Evolutionary conservation across 2,329 filamentous ascomycete genomes (phyloP).

Genomic region (Sporothrix pseudoabietina): DNA sequence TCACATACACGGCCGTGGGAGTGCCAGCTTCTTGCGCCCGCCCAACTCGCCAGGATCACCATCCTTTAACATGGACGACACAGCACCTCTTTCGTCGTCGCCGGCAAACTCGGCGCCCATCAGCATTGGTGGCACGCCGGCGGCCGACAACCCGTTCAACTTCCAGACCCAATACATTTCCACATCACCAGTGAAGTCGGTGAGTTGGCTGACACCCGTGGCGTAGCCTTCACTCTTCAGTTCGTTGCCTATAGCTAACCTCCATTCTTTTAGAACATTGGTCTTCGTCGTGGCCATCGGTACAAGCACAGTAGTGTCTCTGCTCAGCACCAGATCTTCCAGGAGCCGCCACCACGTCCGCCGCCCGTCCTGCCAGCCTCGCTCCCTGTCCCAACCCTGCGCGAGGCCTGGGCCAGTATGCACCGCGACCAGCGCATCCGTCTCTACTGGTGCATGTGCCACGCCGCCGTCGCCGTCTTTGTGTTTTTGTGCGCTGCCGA

Average conservation of each 20-base stretch:
- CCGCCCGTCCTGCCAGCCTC: slow-evolving; percentile 89
- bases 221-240: no score
- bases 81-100: neutral
- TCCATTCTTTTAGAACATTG: slow-evolving; percentile 66
- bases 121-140: neutral
- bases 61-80: slow-evolving; percentile 26
- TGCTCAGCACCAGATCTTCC: slow-evolving; percentile 86
- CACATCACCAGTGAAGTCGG: slow-evolving; percentile 74
- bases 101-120: slow-evolving; percentile 23
- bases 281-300: slow-evolving; percentile 89
- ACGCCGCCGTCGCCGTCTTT: slow-evolving; percentile 78
- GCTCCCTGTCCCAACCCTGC: slow-evolving; percentile 84
- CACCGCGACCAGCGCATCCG: slow-evolving; percentile 81
- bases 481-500: slow-evolving; percentile 75
- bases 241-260: neutral
- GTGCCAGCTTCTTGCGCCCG: slow-evolving; percentile 23
- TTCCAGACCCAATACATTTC: slow-evolving; percentile 83
- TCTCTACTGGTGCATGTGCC: slow-evolving; percentile 86
- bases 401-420: slow-evolving; percentile 88
- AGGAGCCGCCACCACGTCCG: slow-evolving; percentile 82
- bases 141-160: slow-evolving; percentile 76
- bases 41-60: slow-evolving; percentile 3
- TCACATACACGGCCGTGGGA: neutral
- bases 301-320: slow-evolving; percentile 98
- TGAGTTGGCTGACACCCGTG: slow-evolving; percentile 46